These are phyloP conservation scores for Crithidia fasciculata DNA, from an alignment of 208 protist species.

Conservation along the genomic window DNA sequence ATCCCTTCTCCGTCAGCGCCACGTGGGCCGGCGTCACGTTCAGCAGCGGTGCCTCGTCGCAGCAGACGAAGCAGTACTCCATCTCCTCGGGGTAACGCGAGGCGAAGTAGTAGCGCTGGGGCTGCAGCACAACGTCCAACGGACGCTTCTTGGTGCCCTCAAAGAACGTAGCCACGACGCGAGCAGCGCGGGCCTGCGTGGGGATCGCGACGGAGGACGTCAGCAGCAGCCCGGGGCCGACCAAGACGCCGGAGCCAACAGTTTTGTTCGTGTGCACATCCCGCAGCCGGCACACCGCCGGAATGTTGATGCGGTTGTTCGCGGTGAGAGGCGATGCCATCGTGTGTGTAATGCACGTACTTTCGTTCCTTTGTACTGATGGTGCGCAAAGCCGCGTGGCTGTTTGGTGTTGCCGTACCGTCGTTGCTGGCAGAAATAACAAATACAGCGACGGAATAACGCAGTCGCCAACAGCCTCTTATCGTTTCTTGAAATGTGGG, in stretches of 20 bases:
- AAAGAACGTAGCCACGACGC: constrained; percentile 84
- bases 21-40: constrained; percentile 82
- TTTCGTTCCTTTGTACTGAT: too few relatives aligned
- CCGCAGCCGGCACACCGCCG: constrained; percentile 85
- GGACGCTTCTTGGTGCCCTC: constrained; percentile 87
- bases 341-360: too few relatives aligned
- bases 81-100: constrained; percentile 85
- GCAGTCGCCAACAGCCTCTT: too few relatives aligned
- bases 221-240: constrained; percentile 73
- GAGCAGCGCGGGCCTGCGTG: constrained; percentile 30
- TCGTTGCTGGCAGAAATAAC: too few relatives aligned
- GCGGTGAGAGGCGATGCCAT: constrained; percentile 60
- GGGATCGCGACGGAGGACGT: constrained; percentile 55
- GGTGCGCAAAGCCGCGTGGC: too few relatives aligned
- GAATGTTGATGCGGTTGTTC: constrained; percentile 85
- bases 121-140: constrained; percentile 70
- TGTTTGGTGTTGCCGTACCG: too few relatives aligned
- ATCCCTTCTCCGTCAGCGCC: constrained; percentile 73
- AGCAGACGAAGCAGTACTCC: constrained; percentile 91
- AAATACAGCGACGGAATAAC: too few relatives aligned
- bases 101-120: constrained; percentile 76
- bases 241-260: constrained; percentile 73
- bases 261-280: constrained; percentile 35
- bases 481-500: too few relatives aligned
- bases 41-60: constrained; percentile 67